Evolutionary conservation across 352 stramenopile species (phyloP), one percentile per base, ranked within the genome.

Genomic region (Globisporangium solare): DNA sequence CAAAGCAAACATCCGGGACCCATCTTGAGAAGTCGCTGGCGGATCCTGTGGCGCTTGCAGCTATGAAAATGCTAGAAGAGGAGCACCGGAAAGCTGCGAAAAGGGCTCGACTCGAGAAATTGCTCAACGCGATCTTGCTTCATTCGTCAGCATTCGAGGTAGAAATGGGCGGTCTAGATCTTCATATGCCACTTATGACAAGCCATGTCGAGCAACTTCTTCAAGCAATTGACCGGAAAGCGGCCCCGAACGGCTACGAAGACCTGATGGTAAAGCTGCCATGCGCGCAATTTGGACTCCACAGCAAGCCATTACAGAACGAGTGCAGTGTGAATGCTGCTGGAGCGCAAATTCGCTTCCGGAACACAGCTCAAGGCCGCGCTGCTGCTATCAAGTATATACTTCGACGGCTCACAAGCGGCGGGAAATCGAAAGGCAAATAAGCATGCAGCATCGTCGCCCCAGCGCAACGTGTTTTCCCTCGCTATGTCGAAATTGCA

Each of bases 41-140:
- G 1, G 47, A 54, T 22, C 49, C 63, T 13, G 20, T 57, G 15
- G 41, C 42, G 0, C 48, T 18, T 17, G 54, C 54, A 18, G 58
- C 61, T 10, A 51, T 51, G 27, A 62, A 64, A 54, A 51, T 63
- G 18, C 37, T 63, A 27, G 63, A 67, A 45, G 43, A 47, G 5
- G 48, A 68, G 47, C 61, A 61, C 21, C 37, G 67, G 15, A 54
- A 53, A 3, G 47, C 47, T 2, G 46, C 66, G 11, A 71, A 68
- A 51, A 66, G 60, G 32, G 68, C 64, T 3, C 68, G 70, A 32
- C 47, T 68, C n/a, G 67, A 70, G 22, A 77, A 71, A 42, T 64
- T 90, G 15, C 32, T 90, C n/a, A 68, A 84, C 41, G 74, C 68
- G 27, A 47, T 88, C n/a, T 46, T 88, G 53, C 60, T 83, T 17